phyloP scores from a whole-genome alignment of 163 green algal species.

The Scenedesmus sp. region DNA sequence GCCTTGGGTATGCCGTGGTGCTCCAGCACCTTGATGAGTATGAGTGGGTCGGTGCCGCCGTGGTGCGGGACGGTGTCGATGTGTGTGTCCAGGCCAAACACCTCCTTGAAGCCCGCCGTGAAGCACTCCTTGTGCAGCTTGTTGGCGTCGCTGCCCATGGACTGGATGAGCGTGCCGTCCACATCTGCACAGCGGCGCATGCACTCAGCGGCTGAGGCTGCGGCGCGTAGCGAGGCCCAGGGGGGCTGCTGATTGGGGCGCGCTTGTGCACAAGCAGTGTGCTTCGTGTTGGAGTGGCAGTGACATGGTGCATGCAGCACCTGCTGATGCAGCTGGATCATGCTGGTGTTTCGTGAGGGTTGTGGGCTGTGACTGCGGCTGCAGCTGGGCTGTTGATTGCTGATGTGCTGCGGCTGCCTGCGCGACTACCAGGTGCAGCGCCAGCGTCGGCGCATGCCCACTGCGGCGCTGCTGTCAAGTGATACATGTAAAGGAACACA shows the following conservation, averaged over 20 bases:
- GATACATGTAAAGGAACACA: too few relatives aligned
- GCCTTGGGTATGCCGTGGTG: constrained; percentile 72
- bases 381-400: background rate
- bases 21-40: constrained; percentile 72
- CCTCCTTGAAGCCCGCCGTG: constrained; percentile 49
- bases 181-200: constrained; percentile 48
- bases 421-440: too few relatives aligned
- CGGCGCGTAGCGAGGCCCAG: too few relatives aligned
- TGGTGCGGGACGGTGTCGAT: constrained; percentile 65
- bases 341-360: too few relatives aligned
- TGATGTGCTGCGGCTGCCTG: background rate
- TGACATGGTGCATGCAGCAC: too few relatives aligned
- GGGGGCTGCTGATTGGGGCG: background rate
- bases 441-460: too few relatives aligned
- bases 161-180: constrained; percentile 59
- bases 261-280: too few relatives aligned
- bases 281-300: too few relatives aligned
- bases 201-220: too few relatives aligned
- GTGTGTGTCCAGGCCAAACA: constrained; percentile 45
- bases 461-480: too few relatives aligned
- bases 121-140: constrained; percentile 64
- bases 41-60: constrained; percentile 77
- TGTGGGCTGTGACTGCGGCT: too few relatives aligned
- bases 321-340: too few relatives aligned
- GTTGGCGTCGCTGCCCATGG: constrained; percentile 56